These are phyloP conservation scores for Chernovozyma sophiae-reginae DNA, from an alignment of 1,139 yeast species.

Conservation along the genomic window DNA sequence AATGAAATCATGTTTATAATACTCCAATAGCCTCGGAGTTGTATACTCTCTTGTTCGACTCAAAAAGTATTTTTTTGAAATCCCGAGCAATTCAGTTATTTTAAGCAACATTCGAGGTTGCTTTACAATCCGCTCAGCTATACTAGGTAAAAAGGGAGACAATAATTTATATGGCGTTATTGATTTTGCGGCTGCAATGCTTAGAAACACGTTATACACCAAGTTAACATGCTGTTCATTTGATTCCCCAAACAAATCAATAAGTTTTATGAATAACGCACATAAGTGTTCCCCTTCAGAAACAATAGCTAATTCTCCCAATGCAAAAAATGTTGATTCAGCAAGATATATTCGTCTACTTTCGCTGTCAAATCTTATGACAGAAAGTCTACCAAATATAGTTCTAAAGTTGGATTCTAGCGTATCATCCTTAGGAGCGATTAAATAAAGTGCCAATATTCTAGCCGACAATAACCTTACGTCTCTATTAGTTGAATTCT, in stretches of 20 bases:
- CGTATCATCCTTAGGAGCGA: constrained; percentile 28
- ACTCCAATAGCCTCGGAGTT: constrained; percentile 69
- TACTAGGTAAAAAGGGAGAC: constrained; percentile 73
- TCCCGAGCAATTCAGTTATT: constrained; percentile 62
- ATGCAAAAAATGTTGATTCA: constrained; percentile 59
- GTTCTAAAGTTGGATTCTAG: constrained; percentile 32
- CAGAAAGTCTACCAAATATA: constrained; percentile 31
- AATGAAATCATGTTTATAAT: constrained; percentile 59
- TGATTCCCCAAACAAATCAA: constrained; percentile 56
- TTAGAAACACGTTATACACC: constrained; percentile 54
- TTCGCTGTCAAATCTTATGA: constrained; percentile 29
- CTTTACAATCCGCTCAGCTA: constrained; percentile 64
- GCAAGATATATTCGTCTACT: constrained; percentile 37
- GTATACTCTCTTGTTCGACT: constrained; percentile 69
- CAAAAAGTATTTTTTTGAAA: constrained; percentile 59
- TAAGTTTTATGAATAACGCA: constrained; percentile 52
- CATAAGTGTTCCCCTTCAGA: constrained; percentile 62
- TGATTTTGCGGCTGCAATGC: constrained; percentile 41
- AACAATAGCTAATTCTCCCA: constrained; percentile 57
- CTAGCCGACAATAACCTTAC: constrained; percentile 48
- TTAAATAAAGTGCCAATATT: constrained; percentile 42
- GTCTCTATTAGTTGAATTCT: constrained; percentile 41
- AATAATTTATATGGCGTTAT: constrained; percentile 66
- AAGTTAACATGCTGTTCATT: constrained; percentile 62
- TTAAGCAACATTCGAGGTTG: constrained; percentile 54